These are phyloP conservation scores for Sclerotinia nivalis DNA, from an alignment of 2,329 filamentous ascomycete genomes.

Conservation along the genomic window DNA sequence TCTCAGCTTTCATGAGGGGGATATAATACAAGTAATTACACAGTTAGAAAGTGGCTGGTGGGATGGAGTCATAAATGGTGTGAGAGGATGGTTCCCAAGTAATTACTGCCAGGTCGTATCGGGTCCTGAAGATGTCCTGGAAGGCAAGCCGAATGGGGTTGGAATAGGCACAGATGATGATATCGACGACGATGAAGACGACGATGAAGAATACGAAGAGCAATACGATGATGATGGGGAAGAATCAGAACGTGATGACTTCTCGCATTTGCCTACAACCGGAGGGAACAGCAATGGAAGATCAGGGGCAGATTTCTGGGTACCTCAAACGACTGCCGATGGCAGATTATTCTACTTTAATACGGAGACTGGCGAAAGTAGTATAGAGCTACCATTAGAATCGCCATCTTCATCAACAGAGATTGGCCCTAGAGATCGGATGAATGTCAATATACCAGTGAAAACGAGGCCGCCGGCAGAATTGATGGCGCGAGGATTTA, in stretches of 20 bases:
- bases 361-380: constrained; percentile 91
- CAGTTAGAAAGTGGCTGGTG: constrained; percentile 99
- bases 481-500: constrained; percentile 80
- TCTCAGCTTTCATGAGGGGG: constrained; percentile 93
- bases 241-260: constrained; percentile 62
- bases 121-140: constrained; percentile 70
- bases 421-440: constrained; percentile 82
- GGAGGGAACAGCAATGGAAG: constrained; percentile 63
- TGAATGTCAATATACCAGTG: constrained; percentile 84
- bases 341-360: constrained; percentile 97
- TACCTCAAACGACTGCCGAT: constrained; percentile 92
- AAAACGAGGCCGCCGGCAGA: constrained; percentile 88
- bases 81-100: constrained; percentile 98
- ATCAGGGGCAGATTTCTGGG: constrained; percentile 95
- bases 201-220: constrained; percentile 67
- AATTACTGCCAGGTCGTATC: constrained; percentile 94
- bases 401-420: constrained; percentile 80
- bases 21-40: constrained; percentile 97
- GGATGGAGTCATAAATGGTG: constrained; percentile 96
- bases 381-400: constrained; percentile 91
- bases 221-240: constrained; percentile 61
- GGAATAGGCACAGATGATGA: constrained; percentile 56
- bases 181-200: constrained; percentile 65
- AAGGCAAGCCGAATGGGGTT: constrained; percentile 57
- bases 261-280: constrained; percentile 64